Percentiles rank a stretch among this genome's conserved stretches.
These are phyloP conservation scores for Beauveria caledonica DNA, from an alignment of 2,329 filamentous ascomycete species.

Conservation along the genomic window DNA sequence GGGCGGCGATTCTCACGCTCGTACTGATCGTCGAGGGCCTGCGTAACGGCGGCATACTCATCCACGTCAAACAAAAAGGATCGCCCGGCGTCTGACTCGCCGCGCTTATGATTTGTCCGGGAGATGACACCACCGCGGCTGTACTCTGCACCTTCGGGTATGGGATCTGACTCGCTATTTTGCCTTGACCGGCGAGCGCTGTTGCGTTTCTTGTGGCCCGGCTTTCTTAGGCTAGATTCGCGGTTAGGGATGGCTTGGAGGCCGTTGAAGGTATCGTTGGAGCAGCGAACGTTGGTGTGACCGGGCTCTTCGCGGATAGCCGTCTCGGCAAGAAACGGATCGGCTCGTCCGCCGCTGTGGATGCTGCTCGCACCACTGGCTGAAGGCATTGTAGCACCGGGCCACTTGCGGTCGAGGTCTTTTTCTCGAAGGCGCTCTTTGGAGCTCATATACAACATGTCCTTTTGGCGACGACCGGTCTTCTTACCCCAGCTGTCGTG, in stretches of 20 bases:
- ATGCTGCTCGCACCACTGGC: constrained; percentile 31
- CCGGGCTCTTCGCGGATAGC: constrained; percentile 48
- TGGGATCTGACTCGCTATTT: constrained; percentile 34
- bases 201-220: constrained; percentile 45
- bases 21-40: constrained; percentile 24
- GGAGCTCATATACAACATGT: constrained; percentile 67
- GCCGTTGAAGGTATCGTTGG: constrained; percentile 21
- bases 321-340: constrained; percentile 44
- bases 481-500: constrained; percentile 57
- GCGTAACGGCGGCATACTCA: constrained; percentile 12
- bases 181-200: constrained; percentile 42
- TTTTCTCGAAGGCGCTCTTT: constrained; percentile 57
- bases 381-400: constrained; percentile 20
- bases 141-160: constrained; percentile 35
- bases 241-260: constrained; percentile 54
- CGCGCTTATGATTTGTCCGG: constrained; percentile 6
- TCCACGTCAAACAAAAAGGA: constrained; percentile 13
- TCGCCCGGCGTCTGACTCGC: constrained; percentile 10
- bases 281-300: constrained; percentile 20
- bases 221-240: constrained; percentile 59
- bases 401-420: constrained; percentile 52
- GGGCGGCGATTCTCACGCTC: constrained; percentile 13
- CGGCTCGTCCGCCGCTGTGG: constrained; percentile 29
- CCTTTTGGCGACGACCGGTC: constrained; percentile 42
- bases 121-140: background rate